phyloP scores from a whole-genome alignment of 306 rosid species.

The Coriaria nepalensis region DNA sequence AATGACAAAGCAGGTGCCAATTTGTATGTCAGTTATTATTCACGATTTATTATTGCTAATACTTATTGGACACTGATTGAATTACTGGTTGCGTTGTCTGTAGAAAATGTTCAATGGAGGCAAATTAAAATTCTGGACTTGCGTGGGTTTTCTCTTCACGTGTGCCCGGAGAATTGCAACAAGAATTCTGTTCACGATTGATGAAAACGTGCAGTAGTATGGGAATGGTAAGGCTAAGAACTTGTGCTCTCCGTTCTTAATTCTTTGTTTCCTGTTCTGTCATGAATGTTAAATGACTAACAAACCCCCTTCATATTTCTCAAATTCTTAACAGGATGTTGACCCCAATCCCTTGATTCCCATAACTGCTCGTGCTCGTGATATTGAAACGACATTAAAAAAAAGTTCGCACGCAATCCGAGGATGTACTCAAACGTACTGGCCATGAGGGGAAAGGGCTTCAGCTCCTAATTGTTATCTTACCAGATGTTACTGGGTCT shows the following conservation, averaged over 20 bases:
- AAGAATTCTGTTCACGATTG: constrained; percentile 21
- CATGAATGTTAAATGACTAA: background rate
- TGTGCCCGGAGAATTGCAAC: constrained; percentile 1
- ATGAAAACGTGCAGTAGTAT: constrained; percentile 38
- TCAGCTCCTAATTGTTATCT: constrained; percentile 45
- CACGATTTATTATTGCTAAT: too few relatives aligned
- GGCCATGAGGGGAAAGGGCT: constrained; percentile 13
- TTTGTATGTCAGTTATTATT: background rate
- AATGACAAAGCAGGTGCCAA: constrained; percentile 72
- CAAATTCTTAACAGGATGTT: constrained; percentile 24
- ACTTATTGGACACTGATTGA: background rate
- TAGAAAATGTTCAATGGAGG: constrained; percentile 76
- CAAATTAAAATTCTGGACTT: constrained; percentile 30
- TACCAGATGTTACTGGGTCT: constrained; percentile 47
- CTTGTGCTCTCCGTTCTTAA: background rate
- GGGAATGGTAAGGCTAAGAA: constrained; percentile 55
- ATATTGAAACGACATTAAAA: constrained; percentile 30
- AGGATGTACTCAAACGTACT: background rate
- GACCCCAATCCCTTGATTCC: constrained; percentile 27
- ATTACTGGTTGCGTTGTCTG: background rate
- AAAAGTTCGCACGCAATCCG: constrained; percentile 20
- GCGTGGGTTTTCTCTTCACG: constrained; percentile 32
- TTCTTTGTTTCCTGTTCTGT: background rate
- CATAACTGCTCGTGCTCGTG: background rate
- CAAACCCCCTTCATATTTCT: background rate